Conservation (phyloP, 1,139 yeast genomes). For the Wickerhamiella infanticola region DNA sequence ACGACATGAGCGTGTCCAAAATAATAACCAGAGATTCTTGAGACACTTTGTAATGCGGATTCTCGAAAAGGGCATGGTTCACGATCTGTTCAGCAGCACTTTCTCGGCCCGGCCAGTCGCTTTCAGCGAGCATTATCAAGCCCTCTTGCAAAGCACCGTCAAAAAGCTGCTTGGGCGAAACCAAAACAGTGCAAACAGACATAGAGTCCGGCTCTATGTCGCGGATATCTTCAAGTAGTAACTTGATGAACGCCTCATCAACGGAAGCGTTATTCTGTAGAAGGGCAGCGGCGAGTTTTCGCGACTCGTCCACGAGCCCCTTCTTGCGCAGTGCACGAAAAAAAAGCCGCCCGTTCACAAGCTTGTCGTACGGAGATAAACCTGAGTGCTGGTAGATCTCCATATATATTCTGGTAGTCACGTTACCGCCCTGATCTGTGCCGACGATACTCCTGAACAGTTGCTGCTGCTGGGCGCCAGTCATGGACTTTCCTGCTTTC, state of each 20-base stretch:
- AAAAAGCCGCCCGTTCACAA: constrained; percentile 15
- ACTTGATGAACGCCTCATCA: constrained; percentile 1
- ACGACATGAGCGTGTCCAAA: constrained; percentile 5
- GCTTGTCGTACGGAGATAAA: constrained; percentile 5
- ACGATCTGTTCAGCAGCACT: constrained; percentile 4
- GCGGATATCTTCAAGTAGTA: background rate
- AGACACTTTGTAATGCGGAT: constrained; percentile 7
- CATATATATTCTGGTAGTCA: constrained; percentile 15
- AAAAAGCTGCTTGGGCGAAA: background rate
- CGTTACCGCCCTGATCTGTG: constrained; percentile 4
- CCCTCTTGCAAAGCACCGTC: constrained; percentile 2
- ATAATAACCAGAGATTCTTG: constrained; percentile 4
- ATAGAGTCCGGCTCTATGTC: background rate
- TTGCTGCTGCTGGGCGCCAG: constrained; percentile 6
- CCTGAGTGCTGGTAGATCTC: constrained; percentile 9
- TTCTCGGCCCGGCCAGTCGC: background rate
- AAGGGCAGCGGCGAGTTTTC: constrained; percentile 13
- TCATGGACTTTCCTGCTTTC: background rate
- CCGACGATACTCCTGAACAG: constrained; percentile 9
- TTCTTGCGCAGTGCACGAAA: constrained; percentile 12
- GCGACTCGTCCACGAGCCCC: constrained; percentile 14
- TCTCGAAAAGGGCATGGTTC: constrained; percentile 2
- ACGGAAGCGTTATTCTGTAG: constrained; percentile 5
- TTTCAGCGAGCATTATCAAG: background rate
- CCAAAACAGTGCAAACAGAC: background rate